A percentile compares a stretch with the other conserved stretches of the same genome.
Conservation (phyloP, 2,329 filamentous ascomycete species). For the Beauveria caledonica region DNA sequence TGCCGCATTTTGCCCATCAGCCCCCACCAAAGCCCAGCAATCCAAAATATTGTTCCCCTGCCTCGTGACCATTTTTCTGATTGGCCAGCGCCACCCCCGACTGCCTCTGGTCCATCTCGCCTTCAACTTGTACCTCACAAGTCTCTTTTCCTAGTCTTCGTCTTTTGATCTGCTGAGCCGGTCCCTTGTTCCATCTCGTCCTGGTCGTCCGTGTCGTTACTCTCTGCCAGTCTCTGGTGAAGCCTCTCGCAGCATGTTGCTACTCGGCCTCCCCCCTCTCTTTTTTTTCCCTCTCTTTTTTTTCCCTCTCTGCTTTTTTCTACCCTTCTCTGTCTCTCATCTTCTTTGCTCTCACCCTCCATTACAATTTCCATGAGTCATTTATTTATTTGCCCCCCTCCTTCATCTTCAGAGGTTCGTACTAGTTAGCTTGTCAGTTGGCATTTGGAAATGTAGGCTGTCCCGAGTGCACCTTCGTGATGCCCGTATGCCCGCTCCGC, state of each 20-base stretch:
- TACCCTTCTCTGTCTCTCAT: slow-evolving; percentile 13
- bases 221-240: background rate
- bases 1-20: background rate
- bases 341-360: slow-evolving; percentile 17
- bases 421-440: slow-evolving; percentile 13
- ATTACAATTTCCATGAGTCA: slow-evolving; percentile 24
- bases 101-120: background rate
- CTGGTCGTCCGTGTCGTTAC: background rate
- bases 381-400: slow-evolving; percentile 17
- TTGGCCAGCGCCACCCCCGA: slow-evolving; percentile 24
- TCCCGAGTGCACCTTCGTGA: background rate
- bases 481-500: slow-evolving; percentile 1
- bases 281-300: slow-evolving; percentile 16
- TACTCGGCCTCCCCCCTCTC: slow-evolving; percentile 13
- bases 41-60: slow-evolving; percentile 24
- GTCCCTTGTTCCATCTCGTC: slow-evolving; percentile 3
- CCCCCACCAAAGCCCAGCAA: background rate
- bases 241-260: slow-evolving; percentile 14
- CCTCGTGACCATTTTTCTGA: slow-evolving; percentile 31
- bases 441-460: background rate
- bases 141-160: background rate
- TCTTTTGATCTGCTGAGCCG: slow-evolving; percentile 9
- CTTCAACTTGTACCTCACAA: slow-evolving; percentile 20
- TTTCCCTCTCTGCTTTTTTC: slow-evolving; percentile 18
- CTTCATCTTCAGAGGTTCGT: slow-evolving; percentile 18